phyloP scores from a whole-genome alignment of 768 basidiomycete genomes.

The Russula ochroleuca region DNA sequence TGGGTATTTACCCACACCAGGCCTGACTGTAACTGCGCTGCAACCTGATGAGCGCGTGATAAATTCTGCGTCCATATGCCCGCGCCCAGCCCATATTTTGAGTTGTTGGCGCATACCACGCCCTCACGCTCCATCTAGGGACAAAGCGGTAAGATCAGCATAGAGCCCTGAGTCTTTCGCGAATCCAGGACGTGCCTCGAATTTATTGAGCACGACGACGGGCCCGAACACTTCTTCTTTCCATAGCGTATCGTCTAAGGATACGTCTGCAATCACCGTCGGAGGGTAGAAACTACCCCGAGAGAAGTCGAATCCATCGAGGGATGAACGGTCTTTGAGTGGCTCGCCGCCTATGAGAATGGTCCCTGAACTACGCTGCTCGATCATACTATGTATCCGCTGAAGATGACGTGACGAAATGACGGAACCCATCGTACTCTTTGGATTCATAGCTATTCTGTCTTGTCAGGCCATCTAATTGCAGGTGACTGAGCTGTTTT shows the following conservation, averaged over 20 bases:
- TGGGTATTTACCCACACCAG: conserved; percentile 88
- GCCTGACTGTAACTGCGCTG: conserved; percentile 65
- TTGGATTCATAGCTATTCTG: conserved; percentile 57
- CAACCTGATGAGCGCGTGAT: conserved; percentile 70
- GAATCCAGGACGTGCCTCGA: conserved; percentile 38
- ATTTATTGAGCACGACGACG: conserved; percentile 64
- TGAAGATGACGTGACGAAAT: conserved; percentile 63
- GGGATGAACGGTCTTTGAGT: conserved; percentile 54
- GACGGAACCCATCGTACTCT: conserved; percentile 75
- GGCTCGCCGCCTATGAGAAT: conserved; percentile 62
- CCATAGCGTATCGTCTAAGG: conserved; percentile 62
- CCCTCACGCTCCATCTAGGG: conserved; percentile 58
- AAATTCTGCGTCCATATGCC: conserved; percentile 77
- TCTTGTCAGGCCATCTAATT: conserved; percentile 2
- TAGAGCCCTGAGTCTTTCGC: background rate
- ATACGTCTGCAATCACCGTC: conserved; percentile 62
- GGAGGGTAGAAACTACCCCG: conserved; percentile 75
- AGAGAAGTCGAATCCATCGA: conserved; percentile 72
- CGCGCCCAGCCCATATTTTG: conserved; percentile 76
- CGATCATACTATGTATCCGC: conserved; percentile 57
- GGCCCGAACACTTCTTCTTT: conserved; percentile 84
- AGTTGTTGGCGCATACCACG: conserved; percentile 63
- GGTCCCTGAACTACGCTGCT: conserved; percentile 42
- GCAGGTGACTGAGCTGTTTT: background rate
- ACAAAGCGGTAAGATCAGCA: background rate